Percentiles rank a stretch among this genome's conserved stretches.
These are phyloP conservation scores for Trametopsis cervina DNA, from an alignment of 768 basidiomycete genomes.

Conservation along the genomic window DNA sequence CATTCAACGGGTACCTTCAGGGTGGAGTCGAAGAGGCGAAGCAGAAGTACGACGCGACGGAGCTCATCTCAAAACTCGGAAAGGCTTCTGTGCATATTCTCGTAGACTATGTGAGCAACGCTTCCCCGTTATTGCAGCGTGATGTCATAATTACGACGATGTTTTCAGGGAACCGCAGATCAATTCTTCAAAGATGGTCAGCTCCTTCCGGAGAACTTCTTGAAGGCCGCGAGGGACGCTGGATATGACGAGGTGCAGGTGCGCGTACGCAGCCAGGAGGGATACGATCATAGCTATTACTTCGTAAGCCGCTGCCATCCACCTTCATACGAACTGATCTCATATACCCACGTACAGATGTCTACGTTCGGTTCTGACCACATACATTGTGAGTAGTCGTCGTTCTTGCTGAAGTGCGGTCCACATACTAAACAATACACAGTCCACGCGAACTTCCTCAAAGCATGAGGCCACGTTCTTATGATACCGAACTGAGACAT, in stretches of 20 bases:
- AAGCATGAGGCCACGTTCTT: too few species aligned
- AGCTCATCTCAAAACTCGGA: constrained; percentile 52
- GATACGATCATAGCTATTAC: constrained; percentile 87
- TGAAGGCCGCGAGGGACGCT: constrained; percentile 66
- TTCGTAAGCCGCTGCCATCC: constrained; percentile 45
- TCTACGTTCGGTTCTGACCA: constrained; percentile 90
- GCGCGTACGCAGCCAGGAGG: constrained; percentile 69
- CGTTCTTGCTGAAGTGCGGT: constrained; percentile 13
- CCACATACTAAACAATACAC: too few species aligned
- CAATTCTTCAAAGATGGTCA: constrained; percentile 82
- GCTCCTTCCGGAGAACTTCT: constrained; percentile 85
- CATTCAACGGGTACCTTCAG: constrained; percentile 78
- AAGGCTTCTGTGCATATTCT: constrained; percentile 70
- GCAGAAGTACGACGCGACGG: constrained; percentile 74
- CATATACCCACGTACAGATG: constrained; percentile 40
- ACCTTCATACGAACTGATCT: background rate
- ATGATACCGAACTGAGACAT: too few species aligned
- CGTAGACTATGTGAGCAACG: constrained; percentile 68
- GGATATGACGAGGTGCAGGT: constrained; percentile 74
- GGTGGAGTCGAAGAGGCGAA: constrained; percentile 74
- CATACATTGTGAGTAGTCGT: constrained; percentile 63
- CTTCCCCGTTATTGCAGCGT: background rate
- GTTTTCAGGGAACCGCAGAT: constrained; percentile 69
- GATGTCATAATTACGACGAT: too few species aligned
- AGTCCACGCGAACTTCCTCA: constrained; percentile 89